phyloP scores from a whole-genome alignment of 2,329 filamentous ascomycete species.

The Fusarium devonianum region DNA sequence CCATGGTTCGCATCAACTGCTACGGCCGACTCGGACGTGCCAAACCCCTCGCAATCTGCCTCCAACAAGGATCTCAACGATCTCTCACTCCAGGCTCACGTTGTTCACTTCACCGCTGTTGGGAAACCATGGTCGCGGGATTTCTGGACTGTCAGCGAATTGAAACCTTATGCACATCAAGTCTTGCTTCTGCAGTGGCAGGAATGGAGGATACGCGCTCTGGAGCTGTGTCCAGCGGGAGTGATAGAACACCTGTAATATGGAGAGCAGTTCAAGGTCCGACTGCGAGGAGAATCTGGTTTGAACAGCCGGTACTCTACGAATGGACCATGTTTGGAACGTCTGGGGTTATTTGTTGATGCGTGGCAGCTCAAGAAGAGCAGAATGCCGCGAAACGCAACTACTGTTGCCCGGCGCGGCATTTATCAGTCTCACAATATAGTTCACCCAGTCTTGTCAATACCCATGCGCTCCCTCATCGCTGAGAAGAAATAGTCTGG shows the following conservation, averaged over 20 bases:
- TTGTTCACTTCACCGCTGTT: conserved; percentile 25
- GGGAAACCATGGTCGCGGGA: conserved; percentile 27
- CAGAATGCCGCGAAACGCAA: too few relatives aligned
- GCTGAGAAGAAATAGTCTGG: too few relatives aligned
- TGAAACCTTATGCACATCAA: conserved; percentile 15
- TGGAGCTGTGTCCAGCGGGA: conserved; percentile 14
- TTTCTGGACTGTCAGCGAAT: conserved; percentile 3
- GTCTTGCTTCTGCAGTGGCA: conserved; percentile 24
- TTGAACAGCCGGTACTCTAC: too few relatives aligned
- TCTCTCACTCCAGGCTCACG: conserved; percentile 18
- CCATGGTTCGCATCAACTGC: conserved; percentile 13
- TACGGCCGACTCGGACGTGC: neutral
- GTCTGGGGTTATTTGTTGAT: too few relatives aligned
- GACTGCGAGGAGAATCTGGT: too few relatives aligned
- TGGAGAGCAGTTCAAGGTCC: too few relatives aligned
- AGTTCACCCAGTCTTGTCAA: too few relatives aligned
- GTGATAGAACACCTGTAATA: conserved; percentile 16
- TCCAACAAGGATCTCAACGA: conserved; percentile 18
- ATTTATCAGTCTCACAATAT: too few relatives aligned
- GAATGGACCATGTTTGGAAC: too few relatives aligned
- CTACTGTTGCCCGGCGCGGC: too few relatives aligned
- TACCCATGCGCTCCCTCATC: too few relatives aligned
- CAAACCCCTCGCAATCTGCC: neutral
- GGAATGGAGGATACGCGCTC: conserved; percentile 19
- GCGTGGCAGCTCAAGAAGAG: too few relatives aligned